A percentile compares a stretch with the other conserved stretches of the same genome.
phyloP scores from a whole-genome alignment of 2,329 filamentous ascomycete genomes.

The Sphaerostilbella broomeana region DNA sequence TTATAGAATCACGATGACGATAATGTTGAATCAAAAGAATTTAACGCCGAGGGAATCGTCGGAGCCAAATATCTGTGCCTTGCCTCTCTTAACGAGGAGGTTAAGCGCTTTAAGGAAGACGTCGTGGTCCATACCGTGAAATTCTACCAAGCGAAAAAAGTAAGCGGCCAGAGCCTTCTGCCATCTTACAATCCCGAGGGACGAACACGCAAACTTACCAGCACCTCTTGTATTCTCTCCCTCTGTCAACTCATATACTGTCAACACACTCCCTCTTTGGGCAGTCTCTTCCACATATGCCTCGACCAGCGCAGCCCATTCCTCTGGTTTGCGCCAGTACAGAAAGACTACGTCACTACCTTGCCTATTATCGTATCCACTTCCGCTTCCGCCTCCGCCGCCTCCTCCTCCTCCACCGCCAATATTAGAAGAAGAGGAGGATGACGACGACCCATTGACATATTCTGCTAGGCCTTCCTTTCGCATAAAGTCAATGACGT shows the following conservation, averaged over 20 bases:
- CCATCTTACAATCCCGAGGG: no score
- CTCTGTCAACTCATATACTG: slow-evolving; percentile 83
- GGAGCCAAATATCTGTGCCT: slow-evolving; percentile 86
- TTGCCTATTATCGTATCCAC: slow-evolving; percentile 24
- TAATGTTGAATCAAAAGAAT: slow-evolving; percentile 82
- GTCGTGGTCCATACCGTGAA: slow-evolving; percentile 81
- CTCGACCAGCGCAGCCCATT: slow-evolving; percentile 78
- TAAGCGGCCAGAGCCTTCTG: no score
- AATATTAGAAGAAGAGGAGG: no score
- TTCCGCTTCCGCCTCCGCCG: slow-evolving; percentile 21
- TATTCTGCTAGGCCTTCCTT: slow-evolving; percentile 61
- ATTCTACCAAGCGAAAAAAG: slow-evolving; percentile 61
- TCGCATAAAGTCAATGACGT: slow-evolving; percentile 54
- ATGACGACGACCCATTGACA: slow-evolving; percentile 37
- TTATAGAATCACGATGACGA: no score
- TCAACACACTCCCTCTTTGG: slow-evolving; percentile 83
- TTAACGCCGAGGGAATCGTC: slow-evolving; percentile 90
- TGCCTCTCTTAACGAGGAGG: slow-evolving; percentile 80
- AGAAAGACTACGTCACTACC: slow-evolving; percentile 55
- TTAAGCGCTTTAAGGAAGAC: slow-evolving; percentile 72
- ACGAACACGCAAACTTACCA: slow-evolving; percentile 40
- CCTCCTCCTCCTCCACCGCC: no score
- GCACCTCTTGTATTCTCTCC: slow-evolving; percentile 71
- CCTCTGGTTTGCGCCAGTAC: slow-evolving; percentile 80
- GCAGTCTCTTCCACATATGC: slow-evolving; percentile 81